Evolutionary conservation across 805 yeast genomes (phyloP), one percentile per base, ranked within the genome.

Genomic region (Yamadazyma endophytica): DNA sequence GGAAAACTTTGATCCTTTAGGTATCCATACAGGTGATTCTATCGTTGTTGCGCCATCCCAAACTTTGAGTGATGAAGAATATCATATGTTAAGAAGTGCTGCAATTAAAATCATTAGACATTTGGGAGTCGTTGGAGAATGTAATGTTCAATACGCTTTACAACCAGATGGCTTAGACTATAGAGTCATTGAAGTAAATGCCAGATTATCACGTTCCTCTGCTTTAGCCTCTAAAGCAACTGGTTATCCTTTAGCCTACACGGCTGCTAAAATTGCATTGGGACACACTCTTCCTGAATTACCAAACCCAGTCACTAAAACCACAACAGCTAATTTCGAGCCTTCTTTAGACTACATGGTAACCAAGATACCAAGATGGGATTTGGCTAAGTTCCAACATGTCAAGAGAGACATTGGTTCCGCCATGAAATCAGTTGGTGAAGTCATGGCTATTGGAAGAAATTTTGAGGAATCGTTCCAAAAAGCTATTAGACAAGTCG

Each of bases 1-100:
- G 98, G 98, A 90, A 68, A 90, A 90, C 67, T 90, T 90, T 47
- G 98, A 90, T 65, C 98, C 98, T 28, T 75, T 90, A 49, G 98
- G 98, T 58, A 89, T 90, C 52, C 98, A 90, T 58, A 90, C 98
- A 38, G 98, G 98, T 74, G 98, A 90, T 62, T 92, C 97, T 33
- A 92, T 90, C 53, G 98, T 90, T 35, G 96, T 90, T 53, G 98
- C 98, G 33, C 98, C 98, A 30, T 89, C 97, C 26, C 98, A 90
- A 70, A 90, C 98, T 25, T 69, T 90, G 43, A 83, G 96, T 13
- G 97, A 90, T 57, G 96, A 86, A 58, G 98, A 90, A 54, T 90
- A 89, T 69, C 86, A 90, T 68, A 92, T 92, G 97, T 74, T 90
- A 56, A 80, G 98, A 69, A 83, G 97, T 31, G 87, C 98, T 27